These are phyloP conservation scores for Dothistroma pini DNA, from an alignment of 2,329 filamentous ascomycete genomes.

Conservation along the genomic window DNA sequence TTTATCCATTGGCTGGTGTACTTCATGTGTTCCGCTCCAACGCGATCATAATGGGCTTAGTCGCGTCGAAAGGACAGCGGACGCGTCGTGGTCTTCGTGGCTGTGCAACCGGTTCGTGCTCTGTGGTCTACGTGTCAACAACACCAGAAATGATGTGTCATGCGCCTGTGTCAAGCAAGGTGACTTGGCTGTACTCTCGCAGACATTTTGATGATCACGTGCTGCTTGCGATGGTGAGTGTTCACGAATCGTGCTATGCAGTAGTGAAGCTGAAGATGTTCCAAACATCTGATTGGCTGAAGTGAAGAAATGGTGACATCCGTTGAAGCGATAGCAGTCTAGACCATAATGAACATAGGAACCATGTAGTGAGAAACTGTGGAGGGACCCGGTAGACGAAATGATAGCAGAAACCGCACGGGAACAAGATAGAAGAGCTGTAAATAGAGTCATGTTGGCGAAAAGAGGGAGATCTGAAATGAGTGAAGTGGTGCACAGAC, in stretches of 20 bases:
- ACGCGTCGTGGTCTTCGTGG: neutral
- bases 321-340: neutral
- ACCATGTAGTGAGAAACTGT: neutral
- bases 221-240: neutral
- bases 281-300: neutral
- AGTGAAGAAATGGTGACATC: neutral
- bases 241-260: neutral
- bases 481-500: neutral
- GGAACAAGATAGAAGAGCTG: neutral
- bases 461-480: neutral
- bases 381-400: neutral
- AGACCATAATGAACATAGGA: neutral
- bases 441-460: neutral
- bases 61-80: neutral
- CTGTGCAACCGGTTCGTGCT: neutral
- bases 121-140: neutral
- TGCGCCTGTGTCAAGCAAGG: neutral
- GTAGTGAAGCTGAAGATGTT: neutral
- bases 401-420: neutral
- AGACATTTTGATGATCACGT: neutral
- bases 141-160: neutral
- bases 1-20: neutral
- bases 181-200: neutral
- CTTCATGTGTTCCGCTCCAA: neutral
- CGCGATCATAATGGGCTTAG: neutral